phyloP scores from a whole-genome alignment of 2,329 filamentous ascomycete species.

The Cytospora paraplurivora region DNA sequence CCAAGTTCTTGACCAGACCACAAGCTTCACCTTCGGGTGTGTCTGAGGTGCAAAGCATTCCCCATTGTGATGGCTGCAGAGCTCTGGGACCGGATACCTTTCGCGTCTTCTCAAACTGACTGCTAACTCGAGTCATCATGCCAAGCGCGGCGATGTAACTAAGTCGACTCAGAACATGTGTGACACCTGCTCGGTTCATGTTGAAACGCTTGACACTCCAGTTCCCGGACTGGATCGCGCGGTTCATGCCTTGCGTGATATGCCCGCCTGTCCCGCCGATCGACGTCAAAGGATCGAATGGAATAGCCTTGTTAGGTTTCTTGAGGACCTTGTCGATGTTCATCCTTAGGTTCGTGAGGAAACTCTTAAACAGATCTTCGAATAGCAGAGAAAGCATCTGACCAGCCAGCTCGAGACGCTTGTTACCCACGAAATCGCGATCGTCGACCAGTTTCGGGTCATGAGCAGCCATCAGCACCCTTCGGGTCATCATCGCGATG shows the following conservation, averaged over 20 bases:
- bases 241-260: conserved; percentile 91
- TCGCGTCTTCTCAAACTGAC: conserved; percentile 97
- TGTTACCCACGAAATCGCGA: conserved; percentile 97
- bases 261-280: conserved; percentile 82
- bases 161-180: conserved; percentile 90
- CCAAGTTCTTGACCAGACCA: conserved; percentile 96
- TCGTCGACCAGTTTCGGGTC: conserved; percentile 91
- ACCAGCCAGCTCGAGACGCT: conserved; percentile 89
- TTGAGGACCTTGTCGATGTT: conserved; percentile 95
- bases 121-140: conserved; percentile 99
- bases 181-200: conserved; percentile 97
- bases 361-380: conserved; percentile 97
- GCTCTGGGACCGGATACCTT: conserved; percentile 96
- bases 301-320: conserved; percentile 85
- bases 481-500: conserved; percentile 94
- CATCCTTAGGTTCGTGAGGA: conserved; percentile 84
- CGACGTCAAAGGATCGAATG: conserved; percentile 84
- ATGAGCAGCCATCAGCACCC: conserved; percentile 90
- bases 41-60: conserved; percentile 96
- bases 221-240: conserved; percentile 95
- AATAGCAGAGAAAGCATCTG: conserved; percentile 93
- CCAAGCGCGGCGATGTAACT: conserved; percentile 96
- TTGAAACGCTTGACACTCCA: conserved; percentile 98
- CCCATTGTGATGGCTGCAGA: conserved; percentile 94
- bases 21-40: conserved; percentile 98